These are phyloP conservation scores for Cladophialophora chaetospira DNA, from an alignment of 2,329 filamentous ascomycete genomes.

Conservation along the genomic window DNA sequence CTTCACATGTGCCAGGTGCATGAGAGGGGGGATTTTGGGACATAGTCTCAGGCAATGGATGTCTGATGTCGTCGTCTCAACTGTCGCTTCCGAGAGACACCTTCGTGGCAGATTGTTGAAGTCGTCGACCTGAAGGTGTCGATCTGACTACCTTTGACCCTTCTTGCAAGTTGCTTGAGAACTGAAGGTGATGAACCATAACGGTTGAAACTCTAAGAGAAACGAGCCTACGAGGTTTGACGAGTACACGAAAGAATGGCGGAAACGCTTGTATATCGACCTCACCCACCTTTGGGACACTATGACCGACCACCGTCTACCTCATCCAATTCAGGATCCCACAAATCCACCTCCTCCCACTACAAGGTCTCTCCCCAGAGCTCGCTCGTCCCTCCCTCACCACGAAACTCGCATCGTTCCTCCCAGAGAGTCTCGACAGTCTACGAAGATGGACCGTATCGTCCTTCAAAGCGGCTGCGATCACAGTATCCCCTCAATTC, in stretches of 20 bases:
- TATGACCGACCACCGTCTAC: slow-evolving; percentile 22
- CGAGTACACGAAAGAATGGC: slow-evolving; percentile 16
- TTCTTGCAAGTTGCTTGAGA: not conserved
- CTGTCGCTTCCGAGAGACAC: not conserved
- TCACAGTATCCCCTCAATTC: slow-evolving; percentile 76
- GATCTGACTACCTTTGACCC: not conserved
- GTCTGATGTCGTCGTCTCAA: not conserved
- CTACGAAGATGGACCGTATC: slow-evolving; percentile 29
- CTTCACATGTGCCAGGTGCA: not conserved
- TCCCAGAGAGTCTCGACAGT: slow-evolving; percentile 41
- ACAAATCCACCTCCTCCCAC: slow-evolving; percentile 37
- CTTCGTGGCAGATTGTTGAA: too few species aligned
- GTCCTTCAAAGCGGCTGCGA: slow-evolving; percentile 57
- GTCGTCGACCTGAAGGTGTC: not conserved
- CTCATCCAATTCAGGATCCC: slow-evolving; percentile 59
- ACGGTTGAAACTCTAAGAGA: too few species aligned
- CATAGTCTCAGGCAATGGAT: not conserved
- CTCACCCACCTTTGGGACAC: slow-evolving; percentile 16
- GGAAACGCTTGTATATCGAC: slow-evolving; percentile 22
- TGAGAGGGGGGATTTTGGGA: not conserved
- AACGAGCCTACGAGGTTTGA: too few species aligned
- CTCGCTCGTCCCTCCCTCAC: slow-evolving; percentile 56
- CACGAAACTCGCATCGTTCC: slow-evolving; percentile 48
- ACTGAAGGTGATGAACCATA: too few species aligned
- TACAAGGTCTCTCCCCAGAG: slow-evolving; percentile 59